phyloP scores from a whole-genome alignment of 257 asterid species.

The Capsicum baccatum region DNA sequence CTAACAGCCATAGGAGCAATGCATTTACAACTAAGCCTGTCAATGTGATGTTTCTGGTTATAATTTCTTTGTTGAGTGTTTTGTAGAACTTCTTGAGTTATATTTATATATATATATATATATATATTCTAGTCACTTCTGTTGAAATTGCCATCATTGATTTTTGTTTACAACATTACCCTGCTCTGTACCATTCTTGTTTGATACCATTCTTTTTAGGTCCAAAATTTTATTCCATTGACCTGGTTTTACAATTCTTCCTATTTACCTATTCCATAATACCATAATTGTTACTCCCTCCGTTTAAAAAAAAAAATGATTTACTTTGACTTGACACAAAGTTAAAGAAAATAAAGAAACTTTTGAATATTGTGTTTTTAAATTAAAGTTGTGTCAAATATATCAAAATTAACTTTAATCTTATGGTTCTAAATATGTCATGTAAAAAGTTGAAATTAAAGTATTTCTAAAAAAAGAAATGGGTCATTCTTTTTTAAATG shows the following conservation, averaged over 20 bases:
- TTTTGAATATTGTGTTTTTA: too few relatives aligned
- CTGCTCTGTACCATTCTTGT: background rate
- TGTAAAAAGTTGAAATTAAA: too few relatives aligned
- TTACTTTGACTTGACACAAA: too few relatives aligned
- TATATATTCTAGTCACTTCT: background rate
- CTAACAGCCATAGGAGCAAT: constrained; percentile 28
- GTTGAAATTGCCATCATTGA: background rate
- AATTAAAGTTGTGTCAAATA: too few relatives aligned
- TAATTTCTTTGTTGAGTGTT: constrained; percentile 39
- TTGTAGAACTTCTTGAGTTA: constrained; percentile 24
- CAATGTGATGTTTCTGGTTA: constrained; percentile 37
- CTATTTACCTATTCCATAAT: too few relatives aligned
- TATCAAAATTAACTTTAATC: too few relatives aligned
- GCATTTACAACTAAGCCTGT: constrained; percentile 41
- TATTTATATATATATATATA: background rate
- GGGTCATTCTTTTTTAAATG: too few relatives aligned
- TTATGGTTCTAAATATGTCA: too few relatives aligned
- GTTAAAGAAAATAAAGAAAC: too few relatives aligned
- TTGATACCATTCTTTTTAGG: constrained; percentile 7
- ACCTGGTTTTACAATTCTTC: background rate
- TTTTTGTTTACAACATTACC: background rate
- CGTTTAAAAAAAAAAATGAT: too few relatives aligned
- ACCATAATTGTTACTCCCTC: too few relatives aligned
- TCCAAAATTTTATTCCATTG: background rate
- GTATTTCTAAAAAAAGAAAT: too few relatives aligned